phyloP scores from a whole-genome alignment of 208 protist genomes.

The Acanthamoeba royreba region DNA sequence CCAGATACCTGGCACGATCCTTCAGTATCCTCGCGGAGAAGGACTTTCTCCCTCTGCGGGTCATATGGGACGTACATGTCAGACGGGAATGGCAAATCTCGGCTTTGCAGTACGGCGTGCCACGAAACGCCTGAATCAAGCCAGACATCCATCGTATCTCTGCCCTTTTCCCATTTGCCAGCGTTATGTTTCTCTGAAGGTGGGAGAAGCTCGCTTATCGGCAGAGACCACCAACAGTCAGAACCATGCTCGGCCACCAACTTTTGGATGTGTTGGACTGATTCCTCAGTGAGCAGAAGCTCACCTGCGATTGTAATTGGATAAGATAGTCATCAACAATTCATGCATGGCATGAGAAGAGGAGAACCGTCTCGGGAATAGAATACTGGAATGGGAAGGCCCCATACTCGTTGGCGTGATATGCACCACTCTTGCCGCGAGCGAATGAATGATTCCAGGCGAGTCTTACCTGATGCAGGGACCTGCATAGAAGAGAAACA shows the following conservation, averaged over 20 bases:
- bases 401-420: conserved; percentile 83
- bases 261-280: conserved; percentile 70
- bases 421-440: conserved; percentile 85
- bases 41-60: too few species aligned
- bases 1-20: too few species aligned
- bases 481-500: too few species aligned
- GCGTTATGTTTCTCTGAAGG: background rate
- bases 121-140: conserved; percentile 85
- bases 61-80: too few species aligned
- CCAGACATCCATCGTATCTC: conserved; percentile 90
- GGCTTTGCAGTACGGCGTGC: conserved; percentile 53
- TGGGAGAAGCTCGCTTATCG: conserved; percentile 69
- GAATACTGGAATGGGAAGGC: conserved; percentile 87
- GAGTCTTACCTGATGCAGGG: conserved; percentile 24
- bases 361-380: too few species aligned
- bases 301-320: background rate
- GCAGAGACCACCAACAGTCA: conserved; percentile 72
- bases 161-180: conserved; percentile 65
- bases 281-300: conserved; percentile 59
- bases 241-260: conserved; percentile 73
- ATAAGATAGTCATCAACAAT: too few species aligned
- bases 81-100: background rate
- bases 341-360: background rate
- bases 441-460: conserved; percentile 73
- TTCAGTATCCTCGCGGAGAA: too few species aligned